Evolutionary conservation across 1,284 basidiomycete species (phyloP).

Genomic region (Acaromyces ingoldii): DNA sequence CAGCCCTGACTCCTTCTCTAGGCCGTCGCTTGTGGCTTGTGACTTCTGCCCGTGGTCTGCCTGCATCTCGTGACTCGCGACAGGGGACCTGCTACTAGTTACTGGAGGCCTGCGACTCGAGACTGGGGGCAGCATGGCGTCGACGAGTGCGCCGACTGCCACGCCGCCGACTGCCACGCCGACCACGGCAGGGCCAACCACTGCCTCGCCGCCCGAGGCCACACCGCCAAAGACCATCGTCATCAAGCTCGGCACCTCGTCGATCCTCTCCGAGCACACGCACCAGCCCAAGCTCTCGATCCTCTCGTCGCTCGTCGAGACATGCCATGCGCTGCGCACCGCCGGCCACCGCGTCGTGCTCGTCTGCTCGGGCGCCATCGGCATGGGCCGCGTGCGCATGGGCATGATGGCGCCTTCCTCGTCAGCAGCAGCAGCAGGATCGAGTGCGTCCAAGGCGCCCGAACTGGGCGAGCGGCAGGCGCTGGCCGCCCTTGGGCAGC

Average conservation of each 20-base stretch:
- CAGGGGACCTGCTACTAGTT: too few relatives aligned
- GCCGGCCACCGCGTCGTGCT: constrained; percentile 90
- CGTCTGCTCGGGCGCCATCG: constrained; percentile 93
- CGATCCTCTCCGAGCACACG: constrained; percentile 41
- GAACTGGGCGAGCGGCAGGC: constrained; percentile 87
- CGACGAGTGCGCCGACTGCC: too few relatives aligned
- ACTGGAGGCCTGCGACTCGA: too few relatives aligned
- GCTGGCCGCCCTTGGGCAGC: constrained; percentile 92
- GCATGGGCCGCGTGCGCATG: constrained; percentile 89
- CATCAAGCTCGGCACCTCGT: constrained; percentile 50
- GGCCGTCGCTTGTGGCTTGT: too few relatives aligned
- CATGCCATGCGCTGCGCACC: constrained; percentile 70
- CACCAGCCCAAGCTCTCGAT: constrained; percentile 72
- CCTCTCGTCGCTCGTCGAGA: constrained; percentile 86
- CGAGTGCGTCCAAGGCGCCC: constrained; percentile 60
- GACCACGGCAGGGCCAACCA: too few relatives aligned
- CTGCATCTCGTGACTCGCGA: too few relatives aligned
- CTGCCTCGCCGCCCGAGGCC: too few relatives aligned
- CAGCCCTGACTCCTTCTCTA: too few relatives aligned
- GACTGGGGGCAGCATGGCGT: too few relatives aligned
- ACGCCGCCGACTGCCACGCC: too few relatives aligned
- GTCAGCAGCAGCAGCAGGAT: too few relatives aligned
- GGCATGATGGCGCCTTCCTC: constrained; percentile 65
- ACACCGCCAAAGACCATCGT: constrained; percentile 30
- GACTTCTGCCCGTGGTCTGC: too few relatives aligned